Percentiles rank a stretch among this genome's conserved stretches.
phyloP scores from a whole-genome alignment of 441 rosid genomes.

The Adansonia rubrostipa region DNA sequence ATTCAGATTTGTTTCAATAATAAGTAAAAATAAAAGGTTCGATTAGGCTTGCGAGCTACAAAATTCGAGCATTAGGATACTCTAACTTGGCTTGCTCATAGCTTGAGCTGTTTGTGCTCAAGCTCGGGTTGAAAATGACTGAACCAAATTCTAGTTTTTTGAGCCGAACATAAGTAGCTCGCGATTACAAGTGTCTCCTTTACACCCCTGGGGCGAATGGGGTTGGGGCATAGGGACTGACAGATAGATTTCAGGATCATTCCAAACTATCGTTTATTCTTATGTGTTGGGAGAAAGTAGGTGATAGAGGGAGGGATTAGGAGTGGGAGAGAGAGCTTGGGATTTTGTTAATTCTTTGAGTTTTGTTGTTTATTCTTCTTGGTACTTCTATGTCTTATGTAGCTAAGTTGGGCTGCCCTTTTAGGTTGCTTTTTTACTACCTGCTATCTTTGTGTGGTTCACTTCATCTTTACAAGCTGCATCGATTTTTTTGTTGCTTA shows the following conservation, averaged over 20 bases:
- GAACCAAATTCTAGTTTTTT: neutral
- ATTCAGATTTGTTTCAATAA: no score
- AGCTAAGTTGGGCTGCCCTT: neutral
- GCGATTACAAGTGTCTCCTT: neutral
- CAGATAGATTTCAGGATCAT: neutral
- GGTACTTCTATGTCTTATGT: neutral
- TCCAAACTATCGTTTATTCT: neutral
- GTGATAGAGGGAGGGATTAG: neutral
- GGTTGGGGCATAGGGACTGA: neutral
- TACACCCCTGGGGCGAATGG: conserved; percentile 2
- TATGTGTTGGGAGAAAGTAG: neutral
- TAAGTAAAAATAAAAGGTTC: neutral
- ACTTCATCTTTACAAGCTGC: neutral
- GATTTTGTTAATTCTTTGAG: neutral
- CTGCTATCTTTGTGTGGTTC: neutral
- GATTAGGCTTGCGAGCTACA: neutral
- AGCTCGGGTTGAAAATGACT: neutral
- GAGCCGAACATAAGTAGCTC: neutral
- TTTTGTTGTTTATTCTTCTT: neutral
- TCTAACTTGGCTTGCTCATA: neutral
- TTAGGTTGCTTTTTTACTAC: neutral
- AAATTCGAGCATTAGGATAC: neutral
- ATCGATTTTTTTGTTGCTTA: neutral
- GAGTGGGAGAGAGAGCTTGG: neutral
- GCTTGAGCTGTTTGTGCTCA: neutral